Conservation (phyloP, 129 eudicot genomes). For the Flaveria trinervia region DNA sequence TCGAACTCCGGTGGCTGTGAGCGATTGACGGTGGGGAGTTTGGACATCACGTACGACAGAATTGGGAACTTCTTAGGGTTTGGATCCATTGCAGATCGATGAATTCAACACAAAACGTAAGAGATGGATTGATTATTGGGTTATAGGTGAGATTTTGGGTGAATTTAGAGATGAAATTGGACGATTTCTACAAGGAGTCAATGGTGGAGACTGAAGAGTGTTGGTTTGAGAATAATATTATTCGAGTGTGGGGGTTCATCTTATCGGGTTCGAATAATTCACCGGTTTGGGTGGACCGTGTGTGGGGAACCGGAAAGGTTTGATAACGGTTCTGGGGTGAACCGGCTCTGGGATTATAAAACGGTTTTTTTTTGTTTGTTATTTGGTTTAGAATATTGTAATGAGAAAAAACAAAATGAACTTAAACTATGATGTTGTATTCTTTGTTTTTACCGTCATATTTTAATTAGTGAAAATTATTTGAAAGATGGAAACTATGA, state of each 20-base stretch:
- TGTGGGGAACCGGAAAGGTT: neutral
- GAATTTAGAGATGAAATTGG: conserved; percentile 1
- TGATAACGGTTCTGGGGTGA: too few species aligned
- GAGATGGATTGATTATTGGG: neutral
- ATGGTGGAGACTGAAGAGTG: neutral
- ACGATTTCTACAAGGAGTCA: conserved; percentile 24
- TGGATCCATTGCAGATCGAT: conserved; percentile 56
- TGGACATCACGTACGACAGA: conserved; percentile 69
- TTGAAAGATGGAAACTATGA: too few species aligned
- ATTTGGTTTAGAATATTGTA: too few species aligned
- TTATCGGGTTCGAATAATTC: neutral
- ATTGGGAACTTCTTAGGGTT: conserved; percentile 68
- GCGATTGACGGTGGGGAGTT: conserved; percentile 49
- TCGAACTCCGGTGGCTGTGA: conserved; percentile 47
- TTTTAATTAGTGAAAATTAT: too few species aligned
- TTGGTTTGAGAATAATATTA: conserved; percentile 14
- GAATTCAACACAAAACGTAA: neutral
- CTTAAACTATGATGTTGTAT: too few species aligned
- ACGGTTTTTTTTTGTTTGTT: too few species aligned
- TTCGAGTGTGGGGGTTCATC: conserved; percentile 17
- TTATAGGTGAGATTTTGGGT: neutral
- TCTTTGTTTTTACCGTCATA: too few species aligned
- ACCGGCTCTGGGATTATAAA: too few species aligned
- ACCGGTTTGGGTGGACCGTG: neutral
- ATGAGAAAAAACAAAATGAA: too few species aligned